Percentiles rank a stretch among this genome's conserved stretches.
These are phyloP conservation scores for Cetraspora pellucida DNA, from an alignment of 192 early-diverging fungal species.

Conservation along the genomic window DNA sequence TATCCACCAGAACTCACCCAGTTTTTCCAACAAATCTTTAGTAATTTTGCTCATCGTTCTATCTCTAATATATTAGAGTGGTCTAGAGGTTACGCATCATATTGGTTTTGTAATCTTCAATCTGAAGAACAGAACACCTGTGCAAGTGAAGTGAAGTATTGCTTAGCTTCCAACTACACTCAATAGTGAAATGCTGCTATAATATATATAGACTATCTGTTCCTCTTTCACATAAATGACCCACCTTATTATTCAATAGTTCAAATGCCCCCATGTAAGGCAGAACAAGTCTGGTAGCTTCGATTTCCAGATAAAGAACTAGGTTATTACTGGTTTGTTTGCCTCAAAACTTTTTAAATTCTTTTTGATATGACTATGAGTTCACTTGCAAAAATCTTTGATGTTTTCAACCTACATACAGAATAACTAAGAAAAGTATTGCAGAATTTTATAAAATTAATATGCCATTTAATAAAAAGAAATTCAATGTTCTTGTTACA, in stretches of 20 bases:
- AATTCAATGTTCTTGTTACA: conserved; percentile 23
- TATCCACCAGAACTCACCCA: conserved; percentile 12
- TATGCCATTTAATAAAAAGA: conserved; percentile 29
- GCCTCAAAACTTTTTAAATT: conserved; percentile 21
- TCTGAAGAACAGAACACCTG: conserved; percentile 12
- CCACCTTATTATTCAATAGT: conserved; percentile 31
- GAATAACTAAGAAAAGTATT: neutral
- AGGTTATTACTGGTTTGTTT: conserved; percentile 25
- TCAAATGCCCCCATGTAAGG: conserved; percentile 32
- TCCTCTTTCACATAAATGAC: neutral
- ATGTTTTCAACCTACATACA: conserved; percentile 22
- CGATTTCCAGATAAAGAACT: conserved; percentile 12
- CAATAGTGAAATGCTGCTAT: conserved; percentile 35
- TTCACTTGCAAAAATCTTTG: conserved; percentile 28
- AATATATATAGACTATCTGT: conserved; percentile 34
- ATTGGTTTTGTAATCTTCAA: neutral
- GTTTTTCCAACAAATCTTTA: conserved; percentile 2
- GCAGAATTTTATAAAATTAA: neutral
- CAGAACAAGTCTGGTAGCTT: conserved; percentile 37
- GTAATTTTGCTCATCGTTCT: neutral
- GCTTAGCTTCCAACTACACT: conserved; percentile 33
- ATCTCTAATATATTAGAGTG: neutral
- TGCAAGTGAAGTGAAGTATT: neutral
- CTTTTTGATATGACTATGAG: conserved; percentile 40
- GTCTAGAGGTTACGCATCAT: conserved; percentile 8